These are phyloP conservation scores for Fusarium xylarioides DNA, from an alignment of 2,329 filamentous ascomycete species.

Conservation along the genomic window DNA sequence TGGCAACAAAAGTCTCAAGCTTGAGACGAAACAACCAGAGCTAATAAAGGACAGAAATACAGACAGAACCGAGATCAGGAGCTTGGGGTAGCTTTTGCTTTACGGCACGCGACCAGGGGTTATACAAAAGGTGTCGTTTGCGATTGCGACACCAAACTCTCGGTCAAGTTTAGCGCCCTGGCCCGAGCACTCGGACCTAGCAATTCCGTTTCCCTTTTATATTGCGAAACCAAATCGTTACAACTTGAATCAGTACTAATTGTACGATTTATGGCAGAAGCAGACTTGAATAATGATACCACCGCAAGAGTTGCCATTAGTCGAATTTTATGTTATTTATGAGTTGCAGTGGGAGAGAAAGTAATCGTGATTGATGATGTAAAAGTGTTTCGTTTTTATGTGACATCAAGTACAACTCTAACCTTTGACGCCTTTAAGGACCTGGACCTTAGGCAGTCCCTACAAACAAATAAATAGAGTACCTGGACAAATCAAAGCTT, in stretches of 20 bases:
- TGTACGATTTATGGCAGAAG: neutral
- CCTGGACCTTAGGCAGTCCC: too few relatives aligned
- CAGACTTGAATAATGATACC: neutral
- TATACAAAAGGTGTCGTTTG: constrained; percentile 14
- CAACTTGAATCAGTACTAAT: neutral
- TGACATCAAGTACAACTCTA: neutral
- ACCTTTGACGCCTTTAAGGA: neutral
- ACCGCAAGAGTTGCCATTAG: neutral
- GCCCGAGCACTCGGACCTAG: constrained; percentile 14
- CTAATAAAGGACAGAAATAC: constrained; percentile 1
- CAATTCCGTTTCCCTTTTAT: neutral
- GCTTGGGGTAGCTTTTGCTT: constrained; percentile 22
- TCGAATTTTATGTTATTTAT: neutral
- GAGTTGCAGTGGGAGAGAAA: neutral
- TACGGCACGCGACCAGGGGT: constrained; percentile 29
- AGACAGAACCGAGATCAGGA: constrained; percentile 9
- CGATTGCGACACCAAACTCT: constrained; percentile 24
- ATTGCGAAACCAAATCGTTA: neutral
- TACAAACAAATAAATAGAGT: neutral
- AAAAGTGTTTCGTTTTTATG: neutral
- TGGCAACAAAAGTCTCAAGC: constrained; percentile 1
- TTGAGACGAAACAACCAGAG: neutral
- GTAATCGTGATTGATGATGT: neutral
- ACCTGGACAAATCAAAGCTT: neutral
- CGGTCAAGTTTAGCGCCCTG: constrained; percentile 9